Evolutionary conservation across 495 filamentous ascomycete species (phyloP), one percentile per base, ranked within the genome.

Genomic region (Hyaloscypha finlandica): DNA sequence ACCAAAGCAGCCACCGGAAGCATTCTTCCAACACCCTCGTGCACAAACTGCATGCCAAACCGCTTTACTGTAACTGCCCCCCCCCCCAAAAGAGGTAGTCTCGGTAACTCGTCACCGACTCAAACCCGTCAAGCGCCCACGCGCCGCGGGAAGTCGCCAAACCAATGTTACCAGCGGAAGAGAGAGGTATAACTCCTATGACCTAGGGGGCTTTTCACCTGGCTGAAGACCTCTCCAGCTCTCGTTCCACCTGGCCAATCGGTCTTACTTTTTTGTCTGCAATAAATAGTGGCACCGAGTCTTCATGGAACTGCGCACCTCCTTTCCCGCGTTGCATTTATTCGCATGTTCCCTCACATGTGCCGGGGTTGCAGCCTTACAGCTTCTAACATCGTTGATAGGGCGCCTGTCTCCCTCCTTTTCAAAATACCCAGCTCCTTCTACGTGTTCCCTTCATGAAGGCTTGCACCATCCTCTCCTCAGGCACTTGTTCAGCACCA

Each of bases 211-310:
- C 59, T 61, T 61, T 12, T 5, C 25, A 32, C 29, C 37, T 61
- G 59, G 59, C 59, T 61, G 56, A 48, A 25, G 6, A 14, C 25
- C 56, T n/a, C 12, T 20, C 58, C 57, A 54, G 58, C 53, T 68
- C 39, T 58, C 52, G 45, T 25, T 51, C 57, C 4, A 14, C 22
- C 60, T 35, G 20, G 54, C 66, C 66, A 68, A 68, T 68, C 67
- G 61, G 61, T 55, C 54, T 19, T 67, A 67, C 35, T 67, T 20
- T 59, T 39, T 4, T 30, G n/a, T n/a, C 35, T 14, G 12, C 16
- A 39, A 45, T 19, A 56, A 51, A 45, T 25, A 58, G 63, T 67
- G 29, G 19, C 55, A 33, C 64, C 64, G 64, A 66, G 64, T 42
- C 57, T 42, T 37, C 32, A 2, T 51, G 12, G 20, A 61, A 30